Conservation (phyloP, 2,329 filamentous ascomycete species). For the Lomentospora prolificans region DNA sequence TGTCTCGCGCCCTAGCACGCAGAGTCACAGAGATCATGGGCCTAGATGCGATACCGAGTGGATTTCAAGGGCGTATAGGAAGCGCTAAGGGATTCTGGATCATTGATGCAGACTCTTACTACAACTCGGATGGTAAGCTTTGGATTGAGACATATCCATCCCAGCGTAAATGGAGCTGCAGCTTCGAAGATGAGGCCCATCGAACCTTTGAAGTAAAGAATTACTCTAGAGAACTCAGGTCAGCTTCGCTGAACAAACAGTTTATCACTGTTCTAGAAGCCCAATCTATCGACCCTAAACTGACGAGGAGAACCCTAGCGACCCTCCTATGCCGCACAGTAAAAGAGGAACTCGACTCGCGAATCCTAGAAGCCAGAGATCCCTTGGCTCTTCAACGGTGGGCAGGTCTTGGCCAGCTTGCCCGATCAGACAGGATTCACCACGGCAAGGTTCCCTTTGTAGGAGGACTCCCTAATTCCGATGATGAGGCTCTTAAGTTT, state of each 20-base stretch:
- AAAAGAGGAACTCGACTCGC: conserved; percentile 37
- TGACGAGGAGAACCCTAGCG: conserved; percentile 39
- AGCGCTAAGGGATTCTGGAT: conserved; percentile 72
- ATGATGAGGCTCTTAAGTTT: conserved; percentile 41
- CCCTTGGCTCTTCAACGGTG: conserved; percentile 43
- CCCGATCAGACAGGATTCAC: conserved; percentile 26
- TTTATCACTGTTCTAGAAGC: conserved; percentile 60
- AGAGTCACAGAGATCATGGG: conserved; percentile 41
- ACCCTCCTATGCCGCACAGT: conserved; percentile 40
- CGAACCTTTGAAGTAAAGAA: conserved; percentile 57
- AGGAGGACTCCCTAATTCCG: conserved; percentile 38
- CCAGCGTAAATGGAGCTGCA: conserved; percentile 57
- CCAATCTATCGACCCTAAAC: conserved; percentile 33
- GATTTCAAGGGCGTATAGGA: conserved; percentile 60
- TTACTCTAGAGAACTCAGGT: conserved; percentile 32
- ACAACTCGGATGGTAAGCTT: conserved; percentile 28
- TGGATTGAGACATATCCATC: conserved; percentile 61
- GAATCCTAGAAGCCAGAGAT: conserved; percentile 40
- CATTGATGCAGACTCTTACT: conserved; percentile 34
- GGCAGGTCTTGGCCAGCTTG: conserved; percentile 31
- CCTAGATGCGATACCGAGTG: conserved; percentile 46
- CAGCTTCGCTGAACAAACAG: conserved; percentile 54
- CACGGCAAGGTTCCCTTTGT: conserved; percentile 30
- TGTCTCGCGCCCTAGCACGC: conserved; percentile 51
- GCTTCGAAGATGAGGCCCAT: conserved; percentile 36